These are phyloP conservation scores for Hansenula sp. DNA, from an alignment of 1,139 yeast genomes.

Conservation along the genomic window DNA sequence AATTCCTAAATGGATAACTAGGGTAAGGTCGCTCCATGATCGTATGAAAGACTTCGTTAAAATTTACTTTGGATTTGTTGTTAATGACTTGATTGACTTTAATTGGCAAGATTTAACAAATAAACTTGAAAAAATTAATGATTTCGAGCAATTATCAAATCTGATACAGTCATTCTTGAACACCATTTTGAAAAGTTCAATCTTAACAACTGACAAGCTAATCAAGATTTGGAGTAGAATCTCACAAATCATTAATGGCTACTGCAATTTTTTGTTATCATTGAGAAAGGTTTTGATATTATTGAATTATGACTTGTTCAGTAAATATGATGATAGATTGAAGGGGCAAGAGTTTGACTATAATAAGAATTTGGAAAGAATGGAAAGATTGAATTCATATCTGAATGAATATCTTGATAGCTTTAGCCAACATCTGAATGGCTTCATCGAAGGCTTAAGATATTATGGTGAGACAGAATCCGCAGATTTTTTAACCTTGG, in stretches of 20 bases:
- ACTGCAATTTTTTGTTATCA: slow-evolving; percentile 50
- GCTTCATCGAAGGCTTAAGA: slow-evolving; percentile 51
- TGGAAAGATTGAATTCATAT: slow-evolving; percentile 43
- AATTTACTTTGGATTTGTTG: slow-evolving; percentile 53
- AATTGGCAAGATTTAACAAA: slow-evolving; percentile 44
- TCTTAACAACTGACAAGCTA: slow-evolving; percentile 59
- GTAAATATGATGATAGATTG: slow-evolving; percentile 34
- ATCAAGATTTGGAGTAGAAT: slow-evolving; percentile 44
- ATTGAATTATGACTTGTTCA: slow-evolving; percentile 44
- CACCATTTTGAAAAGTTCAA: slow-evolving; percentile 62
- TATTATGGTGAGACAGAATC: slow-evolving; percentile 64
- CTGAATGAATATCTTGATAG: slow-evolving; percentile 49
- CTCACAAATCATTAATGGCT: slow-evolving; percentile 47
- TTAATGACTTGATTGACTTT: slow-evolving; percentile 57
- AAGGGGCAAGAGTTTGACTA: slow-evolving; percentile 38
- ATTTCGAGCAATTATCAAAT: slow-evolving; percentile 48
- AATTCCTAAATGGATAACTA: slow-evolving; percentile 52
- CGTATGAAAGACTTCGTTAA: slow-evolving; percentile 60
- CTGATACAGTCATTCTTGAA: slow-evolving; percentile 58
- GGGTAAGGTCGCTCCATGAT: slow-evolving; percentile 54
- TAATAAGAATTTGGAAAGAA: slow-evolving; percentile 37
- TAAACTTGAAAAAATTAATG: slow-evolving; percentile 28
- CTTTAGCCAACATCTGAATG: slow-evolving; percentile 52
- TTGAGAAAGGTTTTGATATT: slow-evolving; percentile 54
- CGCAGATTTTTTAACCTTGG: slow-evolving; percentile 48